These are phyloP conservation scores for Candida taoyuanica DNA, from an alignment of 805 yeast genomes.

Conservation along the genomic window DNA sequence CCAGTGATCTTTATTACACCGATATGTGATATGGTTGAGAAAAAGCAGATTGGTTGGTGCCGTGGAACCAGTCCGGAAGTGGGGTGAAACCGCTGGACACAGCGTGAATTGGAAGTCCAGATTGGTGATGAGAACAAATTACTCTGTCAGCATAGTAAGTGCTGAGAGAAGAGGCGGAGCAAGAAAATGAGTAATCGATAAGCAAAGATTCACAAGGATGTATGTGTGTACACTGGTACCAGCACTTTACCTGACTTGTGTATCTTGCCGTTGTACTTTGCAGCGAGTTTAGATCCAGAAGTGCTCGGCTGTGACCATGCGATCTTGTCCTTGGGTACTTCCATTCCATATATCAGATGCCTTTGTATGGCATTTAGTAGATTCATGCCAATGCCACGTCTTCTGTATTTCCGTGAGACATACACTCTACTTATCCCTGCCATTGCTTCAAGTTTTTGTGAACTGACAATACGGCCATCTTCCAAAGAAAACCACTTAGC, in stretches of 20 bases:
- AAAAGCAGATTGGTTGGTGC: too few relatives aligned
- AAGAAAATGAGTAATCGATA: too few relatives aligned
- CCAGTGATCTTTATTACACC: too few relatives aligned
- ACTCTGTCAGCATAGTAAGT: too few relatives aligned
- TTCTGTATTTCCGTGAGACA: slow-evolving; percentile 41
- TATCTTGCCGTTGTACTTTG: slow-evolving; percentile 46
- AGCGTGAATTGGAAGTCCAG: too few relatives aligned
- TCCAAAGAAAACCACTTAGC: slow-evolving; percentile 60
- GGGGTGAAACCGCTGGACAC: too few relatives aligned
- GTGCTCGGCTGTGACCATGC: slow-evolving; percentile 75
- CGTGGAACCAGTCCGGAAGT: too few relatives aligned
- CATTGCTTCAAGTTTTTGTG: slow-evolving; percentile 34
- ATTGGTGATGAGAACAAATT: too few relatives aligned
- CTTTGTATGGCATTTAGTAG: slow-evolving; percentile 41
- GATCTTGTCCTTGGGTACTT: slow-evolving; percentile 37
- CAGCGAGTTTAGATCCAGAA: slow-evolving; percentile 58
- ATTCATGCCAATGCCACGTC: slow-evolving; percentile 44
- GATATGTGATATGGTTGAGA: too few relatives aligned
- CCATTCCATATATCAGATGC: slow-evolving; percentile 46
- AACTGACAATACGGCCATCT: slow-evolving; percentile 46
- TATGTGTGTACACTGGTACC: slow-evolving; percentile 41
- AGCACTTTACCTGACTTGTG: slow-evolving; percentile 50
- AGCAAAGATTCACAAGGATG: neutral
- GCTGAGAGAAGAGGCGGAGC: too few relatives aligned
- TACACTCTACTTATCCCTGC: slow-evolving; percentile 49